Base-by-base conservation (phyloP, 768 basidiomycete species). In the Trametes villosa region DNA sequence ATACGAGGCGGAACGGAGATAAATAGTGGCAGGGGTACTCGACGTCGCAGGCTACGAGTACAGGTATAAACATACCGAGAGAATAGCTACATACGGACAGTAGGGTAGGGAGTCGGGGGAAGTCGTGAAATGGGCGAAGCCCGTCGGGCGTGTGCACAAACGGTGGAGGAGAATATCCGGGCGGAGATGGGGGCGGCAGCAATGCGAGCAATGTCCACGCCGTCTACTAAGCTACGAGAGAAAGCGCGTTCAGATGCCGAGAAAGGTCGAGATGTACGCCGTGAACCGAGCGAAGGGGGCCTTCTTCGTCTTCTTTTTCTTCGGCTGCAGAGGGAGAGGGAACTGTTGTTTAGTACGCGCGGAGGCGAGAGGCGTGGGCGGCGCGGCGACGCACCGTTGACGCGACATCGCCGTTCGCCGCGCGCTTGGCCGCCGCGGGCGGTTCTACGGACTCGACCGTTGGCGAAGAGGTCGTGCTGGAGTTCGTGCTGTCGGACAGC, bases 181-280 rank as follows among this genome's bases (percentile, higher is more conserved):
- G n/a, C 22, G 50, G 34, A 15, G 20, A 24, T 26, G 6, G 27
- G 22, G n/a, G n/a, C n/a, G n/a, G 48, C 18, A 15, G 38, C 38
- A 38, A 36, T 22, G 45, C 45, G 13, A 27, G 9, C 20, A 40
- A 15, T 38, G 36, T 38, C 36, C 51, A 26, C 41, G 51, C 22
- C 24, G 38, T 52, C 24, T 40, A 34, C 27, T 31, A 18, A 27
- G 13, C 17, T 38, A 27, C 38, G 51, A 12, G 18, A 24, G n/a
- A n/a, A n/a, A n/a, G n/a, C n/a, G n/a, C n/a, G 30, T 29, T 65
- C 59, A 69, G 33, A 69, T 59, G 22, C 68, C 68, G 48, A 70
- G 65, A 64, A 70, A 70, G 15, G 69, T 58, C 29, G 69, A 70
- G 38, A 70, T 61, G 62, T 70, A 70, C 41, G 69, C 65, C 30